Evolutionary conservation across 306 rosid genomes (phyloP).

Genomic region (Biancaea sappan): DNA sequence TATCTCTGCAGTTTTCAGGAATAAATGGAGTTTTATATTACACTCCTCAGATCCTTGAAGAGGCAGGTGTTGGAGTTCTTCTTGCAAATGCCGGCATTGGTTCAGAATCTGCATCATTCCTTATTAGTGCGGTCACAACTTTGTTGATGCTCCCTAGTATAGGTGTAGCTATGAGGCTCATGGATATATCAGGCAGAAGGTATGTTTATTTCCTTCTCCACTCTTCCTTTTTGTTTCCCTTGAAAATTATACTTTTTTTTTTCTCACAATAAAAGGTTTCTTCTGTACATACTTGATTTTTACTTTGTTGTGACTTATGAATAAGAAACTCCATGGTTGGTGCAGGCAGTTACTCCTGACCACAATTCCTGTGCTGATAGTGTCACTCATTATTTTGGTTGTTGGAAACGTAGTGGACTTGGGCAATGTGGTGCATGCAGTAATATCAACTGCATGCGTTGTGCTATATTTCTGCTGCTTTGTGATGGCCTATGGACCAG

Average conservation of each 20-base stretch:
- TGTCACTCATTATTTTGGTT: conserved; percentile 50
- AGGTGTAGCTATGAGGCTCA: conserved; percentile 93
- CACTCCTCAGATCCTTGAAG: conserved; percentile 96
- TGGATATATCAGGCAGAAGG: conserved; percentile 98
- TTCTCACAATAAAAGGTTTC: no score
- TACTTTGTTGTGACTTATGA: not conserved
- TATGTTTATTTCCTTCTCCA: conserved; percentile 29
- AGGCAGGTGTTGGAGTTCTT: conserved; percentile 94
- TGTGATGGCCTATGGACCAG: conserved; percentile 61
- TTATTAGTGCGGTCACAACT: conserved; percentile 81
- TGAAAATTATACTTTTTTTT: no score
- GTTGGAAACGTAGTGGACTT: conserved; percentile 37
- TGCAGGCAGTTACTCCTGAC: conserved; percentile 51
- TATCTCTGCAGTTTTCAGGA: conserved; percentile 72
- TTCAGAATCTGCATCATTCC: conserved; percentile 82
- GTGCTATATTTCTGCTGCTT: conserved; percentile 51
- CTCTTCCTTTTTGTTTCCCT: not conserved
- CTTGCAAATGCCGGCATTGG: conserved; percentile 77
- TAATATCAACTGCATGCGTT: conserved; percentile 51
- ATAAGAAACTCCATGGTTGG: conserved; percentile 31
- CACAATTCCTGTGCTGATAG: conserved; percentile 59
- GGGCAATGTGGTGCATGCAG: conserved; percentile 46
- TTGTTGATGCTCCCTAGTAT: conserved; percentile 97
- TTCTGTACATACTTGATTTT: not conserved
- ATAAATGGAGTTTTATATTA: conserved; percentile 94